phyloP scores from a whole-genome alignment of 352 stramenopile genomes.

The Globisporangium carolinianum region DNA sequence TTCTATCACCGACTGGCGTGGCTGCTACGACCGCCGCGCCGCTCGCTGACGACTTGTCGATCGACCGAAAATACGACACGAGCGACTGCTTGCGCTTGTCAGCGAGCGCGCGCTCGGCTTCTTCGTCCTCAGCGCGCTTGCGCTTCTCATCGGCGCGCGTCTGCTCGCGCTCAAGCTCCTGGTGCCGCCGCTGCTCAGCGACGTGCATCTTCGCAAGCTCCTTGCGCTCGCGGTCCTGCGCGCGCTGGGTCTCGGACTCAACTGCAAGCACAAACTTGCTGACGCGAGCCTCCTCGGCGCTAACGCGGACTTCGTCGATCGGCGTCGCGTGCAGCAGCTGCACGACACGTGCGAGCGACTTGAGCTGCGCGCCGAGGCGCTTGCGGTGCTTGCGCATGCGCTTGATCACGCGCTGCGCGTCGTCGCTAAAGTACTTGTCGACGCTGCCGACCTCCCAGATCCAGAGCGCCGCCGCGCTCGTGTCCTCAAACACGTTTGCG shows the following conservation, averaged over 20 bases:
- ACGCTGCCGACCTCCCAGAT: constrained; percentile 77
- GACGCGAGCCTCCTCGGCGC: constrained; percentile 73
- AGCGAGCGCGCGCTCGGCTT: constrained; percentile 34
- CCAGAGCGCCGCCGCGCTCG: constrained; percentile 63
- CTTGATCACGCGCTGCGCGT: constrained; percentile 70
- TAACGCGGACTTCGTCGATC: constrained; percentile 75
- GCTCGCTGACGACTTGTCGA: constrained; percentile 17
- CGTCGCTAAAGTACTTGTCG: constrained; percentile 63
- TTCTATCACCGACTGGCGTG: background rate
- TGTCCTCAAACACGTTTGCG: constrained; percentile 80
- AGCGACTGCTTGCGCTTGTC: constrained; percentile 62
- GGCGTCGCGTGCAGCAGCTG: constrained; percentile 57
- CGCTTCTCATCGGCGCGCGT: constrained; percentile 60
- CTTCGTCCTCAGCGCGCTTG: constrained; percentile 41
- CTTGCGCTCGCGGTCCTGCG: constrained; percentile 43
- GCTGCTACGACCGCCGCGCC: background rate
- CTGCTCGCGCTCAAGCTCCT: constrained; percentile 47
- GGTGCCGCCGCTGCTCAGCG: constrained; percentile 49
- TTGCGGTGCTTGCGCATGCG: constrained; percentile 77
- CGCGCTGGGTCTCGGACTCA: constrained; percentile 57
- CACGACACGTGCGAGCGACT: constrained; percentile 56
- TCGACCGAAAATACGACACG: constrained; percentile 55
- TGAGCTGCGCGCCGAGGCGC: constrained; percentile 62
- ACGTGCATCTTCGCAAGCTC: constrained; percentile 50
- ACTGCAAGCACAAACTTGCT: constrained; percentile 63